phyloP scores from a whole-genome alignment of 257 asterid genomes.

The Jasminum sambac region DNA sequence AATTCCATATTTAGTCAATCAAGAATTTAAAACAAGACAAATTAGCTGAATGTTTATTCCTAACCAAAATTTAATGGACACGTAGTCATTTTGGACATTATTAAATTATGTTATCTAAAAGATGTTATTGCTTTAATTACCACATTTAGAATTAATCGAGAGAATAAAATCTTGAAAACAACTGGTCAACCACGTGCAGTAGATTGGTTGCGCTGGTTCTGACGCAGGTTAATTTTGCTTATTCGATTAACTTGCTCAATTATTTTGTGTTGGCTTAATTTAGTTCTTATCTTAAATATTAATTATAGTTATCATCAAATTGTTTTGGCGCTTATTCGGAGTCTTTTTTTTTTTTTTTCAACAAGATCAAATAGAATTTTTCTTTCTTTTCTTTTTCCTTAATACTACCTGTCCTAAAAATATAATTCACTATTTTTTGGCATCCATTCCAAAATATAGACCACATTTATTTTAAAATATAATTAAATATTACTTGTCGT shows the following conservation, averaged over 20 bases:
- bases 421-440: too few species aligned
- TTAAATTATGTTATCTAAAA: slow-evolving; percentile 29
- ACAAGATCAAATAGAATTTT: too few species aligned
- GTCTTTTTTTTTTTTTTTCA: too few species aligned
- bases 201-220: background rate
- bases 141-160: slow-evolving; percentile 19
- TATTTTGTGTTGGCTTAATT: background rate
- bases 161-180: background rate
- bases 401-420: too few species aligned
- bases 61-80: slow-evolving; percentile 32
- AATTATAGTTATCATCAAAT: too few species aligned
- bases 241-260: background rate
- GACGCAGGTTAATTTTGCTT: slow-evolving; percentile 22
- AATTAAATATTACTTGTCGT: too few species aligned
- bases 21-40: slow-evolving; percentile 19
- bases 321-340: too few species aligned
- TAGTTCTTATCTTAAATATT: background rate
- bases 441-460: too few species aligned
- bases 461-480: too few species aligned
- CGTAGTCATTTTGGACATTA: slow-evolving; percentile 23
- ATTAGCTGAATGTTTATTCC: slow-evolving; percentile 5
- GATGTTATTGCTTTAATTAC: slow-evolving; percentile 27
- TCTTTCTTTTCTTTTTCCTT: too few species aligned
- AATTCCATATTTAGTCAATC: slow-evolving; percentile 26
- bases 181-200: slow-evolving; percentile 32